A percentile compares a stretch with the other conserved stretches of the same genome.
Evolutionary conservation across 2,329 filamentous ascomycete species (phyloP).

Genomic region (Myriosclerotinia scirpicola): DNA sequence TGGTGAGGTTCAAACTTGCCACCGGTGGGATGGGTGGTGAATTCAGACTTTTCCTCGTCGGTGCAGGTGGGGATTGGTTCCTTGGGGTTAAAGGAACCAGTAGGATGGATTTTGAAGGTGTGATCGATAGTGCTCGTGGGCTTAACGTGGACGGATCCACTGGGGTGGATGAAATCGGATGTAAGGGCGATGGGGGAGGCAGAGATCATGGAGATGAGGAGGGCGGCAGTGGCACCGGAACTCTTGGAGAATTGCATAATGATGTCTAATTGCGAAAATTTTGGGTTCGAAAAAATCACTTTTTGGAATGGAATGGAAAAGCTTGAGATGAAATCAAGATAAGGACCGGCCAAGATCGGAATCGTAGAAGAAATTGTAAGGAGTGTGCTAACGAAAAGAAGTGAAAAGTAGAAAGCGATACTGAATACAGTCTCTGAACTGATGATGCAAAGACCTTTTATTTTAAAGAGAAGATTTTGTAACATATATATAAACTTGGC

Average conservation of each 20-base stretch:
- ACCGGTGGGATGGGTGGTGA: not conserved
- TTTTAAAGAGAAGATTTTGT: not conserved
- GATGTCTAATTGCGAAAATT: not conserved
- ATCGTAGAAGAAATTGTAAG: not conserved
- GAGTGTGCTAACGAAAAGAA: not conserved
- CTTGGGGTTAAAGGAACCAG: not conserved
- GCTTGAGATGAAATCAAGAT: not conserved
- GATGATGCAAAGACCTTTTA: not conserved
- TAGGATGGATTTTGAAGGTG: constrained; percentile 1
- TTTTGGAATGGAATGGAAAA: not conserved
- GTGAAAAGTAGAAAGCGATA: not conserved
- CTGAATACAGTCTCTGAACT: not conserved
- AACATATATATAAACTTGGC: constrained; percentile 6
- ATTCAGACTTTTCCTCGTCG: not conserved
- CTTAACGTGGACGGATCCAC: not conserved
- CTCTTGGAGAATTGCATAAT: constrained; percentile 18
- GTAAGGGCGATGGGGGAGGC: constrained; percentile 12
- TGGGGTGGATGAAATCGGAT: not conserved
- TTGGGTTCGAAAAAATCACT: not conserved
- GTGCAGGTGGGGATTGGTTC: not conserved
- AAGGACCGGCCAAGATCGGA: not conserved
- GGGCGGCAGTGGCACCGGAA: constrained; percentile 8
- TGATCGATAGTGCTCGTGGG: not conserved
- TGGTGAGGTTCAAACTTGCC: not conserved
- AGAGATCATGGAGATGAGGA: constrained; percentile 15